Conservation (phyloP, 2,329 filamentous ascomycete species). For the Fusarium falciforme region DNA sequence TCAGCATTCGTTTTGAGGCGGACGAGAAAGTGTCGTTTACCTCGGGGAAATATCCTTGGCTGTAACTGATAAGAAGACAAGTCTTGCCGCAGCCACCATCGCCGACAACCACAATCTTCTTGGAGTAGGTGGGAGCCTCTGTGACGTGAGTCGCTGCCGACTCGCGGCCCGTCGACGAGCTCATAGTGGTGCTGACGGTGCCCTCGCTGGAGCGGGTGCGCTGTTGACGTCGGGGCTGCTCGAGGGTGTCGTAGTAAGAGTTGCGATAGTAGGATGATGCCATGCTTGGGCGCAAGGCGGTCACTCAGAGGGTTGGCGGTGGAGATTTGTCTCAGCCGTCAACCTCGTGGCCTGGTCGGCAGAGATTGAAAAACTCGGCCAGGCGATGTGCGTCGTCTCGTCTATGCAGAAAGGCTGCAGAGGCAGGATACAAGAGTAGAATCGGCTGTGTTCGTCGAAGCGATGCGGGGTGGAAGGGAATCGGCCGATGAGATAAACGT, state of each 20-base stretch:
- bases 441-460: conserved; percentile 11
- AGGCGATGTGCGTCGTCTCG: conserved; percentile 5
- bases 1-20: conserved; percentile 12
- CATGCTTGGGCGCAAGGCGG: conserved; percentile 54
- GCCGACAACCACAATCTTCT: conserved; percentile 99
- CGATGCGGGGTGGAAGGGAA: conserved; percentile 35
- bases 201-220: conserved; percentile 84
- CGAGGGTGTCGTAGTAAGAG: conserved; percentile 61
- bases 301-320: conserved; percentile 17
- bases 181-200: conserved; percentile 87
- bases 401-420: neutral
- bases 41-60: conserved; percentile 98
- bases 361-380: neutral
- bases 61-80: conserved; percentile 97
- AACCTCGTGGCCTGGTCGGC: conserved; percentile 20
- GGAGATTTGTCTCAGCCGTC: conserved; percentile 33
- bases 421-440: conserved; percentile 5
- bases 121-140: conserved; percentile 92
- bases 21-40: conserved; percentile 60
- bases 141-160: conserved; percentile 87
- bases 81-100: conserved; percentile 99
- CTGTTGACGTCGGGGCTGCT: conserved; percentile 58
- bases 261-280: conserved; percentile 66
- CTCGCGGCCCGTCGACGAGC: conserved; percentile 78
- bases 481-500: conserved; percentile 29